phyloP scores from a whole-genome alignment of 176 grass and related monocot species.

The Puya raimondii region DNA sequence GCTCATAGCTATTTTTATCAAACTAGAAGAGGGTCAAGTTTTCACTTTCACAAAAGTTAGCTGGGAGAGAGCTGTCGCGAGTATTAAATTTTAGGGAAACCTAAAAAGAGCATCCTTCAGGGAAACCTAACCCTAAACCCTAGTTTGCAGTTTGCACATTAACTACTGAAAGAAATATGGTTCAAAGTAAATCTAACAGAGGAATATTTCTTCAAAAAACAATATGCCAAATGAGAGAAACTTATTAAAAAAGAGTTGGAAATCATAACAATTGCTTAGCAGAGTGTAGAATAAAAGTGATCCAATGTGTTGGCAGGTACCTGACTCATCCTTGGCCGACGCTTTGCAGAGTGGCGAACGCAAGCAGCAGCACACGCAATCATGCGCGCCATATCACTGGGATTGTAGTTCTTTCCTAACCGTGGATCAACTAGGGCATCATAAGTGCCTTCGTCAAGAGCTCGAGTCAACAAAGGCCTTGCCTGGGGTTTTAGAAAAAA shows the following conservation, averaged over 20 bases:
- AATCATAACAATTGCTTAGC: background rate
- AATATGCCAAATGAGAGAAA: background rate
- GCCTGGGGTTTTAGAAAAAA: slow-evolving; percentile 35
- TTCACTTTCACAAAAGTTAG: no score
- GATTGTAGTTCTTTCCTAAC: slow-evolving; percentile 47
- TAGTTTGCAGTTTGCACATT: no score
- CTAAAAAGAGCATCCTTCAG: no score
- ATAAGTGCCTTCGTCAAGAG: slow-evolving; percentile 55
- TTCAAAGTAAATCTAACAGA: no score
- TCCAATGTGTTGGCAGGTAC: slow-evolving; percentile 16
- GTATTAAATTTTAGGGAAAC: background rate
- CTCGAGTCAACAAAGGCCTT: slow-evolving; percentile 62
- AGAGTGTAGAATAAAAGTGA: background rate
- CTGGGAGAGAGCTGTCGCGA: no score
- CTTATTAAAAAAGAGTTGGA: background rate
- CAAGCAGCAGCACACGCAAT: slow-evolving; percentile 86
- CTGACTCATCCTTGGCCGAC: slow-evolving; percentile 84
- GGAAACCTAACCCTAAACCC: no score
- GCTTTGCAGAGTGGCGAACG: slow-evolving; percentile 62
- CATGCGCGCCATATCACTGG: slow-evolving; percentile 78
- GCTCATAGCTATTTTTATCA: no score
- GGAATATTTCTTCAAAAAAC: no score
- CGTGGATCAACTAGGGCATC: slow-evolving; percentile 64
- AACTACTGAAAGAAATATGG: no score
- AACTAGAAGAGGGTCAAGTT: no score